Evolutionary conservation across 768 basidiomycete species (phyloP), one percentile per base, ranked within the genome.

Genomic region (Suillus fuscotomentosus): DNA sequence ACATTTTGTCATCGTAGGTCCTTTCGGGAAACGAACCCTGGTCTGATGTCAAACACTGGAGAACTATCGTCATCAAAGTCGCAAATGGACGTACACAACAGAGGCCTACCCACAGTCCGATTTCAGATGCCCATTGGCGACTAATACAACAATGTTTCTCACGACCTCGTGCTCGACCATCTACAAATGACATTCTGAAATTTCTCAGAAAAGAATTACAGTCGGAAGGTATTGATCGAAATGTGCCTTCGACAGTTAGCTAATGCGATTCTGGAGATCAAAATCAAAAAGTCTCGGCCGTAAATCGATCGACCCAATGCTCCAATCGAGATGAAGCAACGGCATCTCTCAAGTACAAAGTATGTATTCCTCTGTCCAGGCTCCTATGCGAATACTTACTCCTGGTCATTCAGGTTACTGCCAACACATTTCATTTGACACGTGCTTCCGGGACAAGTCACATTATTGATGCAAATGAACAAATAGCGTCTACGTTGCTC

Each of bases 1-100:
- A 27, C 27, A n/a, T n/a, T 36, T 31, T 27, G 2, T 42, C 5
- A 11, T 20, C 15, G 41, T 59, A 59, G 57, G 57, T 59, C 17
- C 57, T 59, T 59, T 59, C 57, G 17, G 57, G 57, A 59, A 27
- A 27, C 11, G 57, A 59, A 5, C 57, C 57, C 41, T 59, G 57
- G 57, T 24, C 41, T 59, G 57, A 59, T 42, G 17, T 59, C 17
- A 57, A 38, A 10, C 39, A 17, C 3, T 24, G 24, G 15, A 41
- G 9, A 24, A 8, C 5, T 8, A 59, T 59, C 24, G 7, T 59
- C 5, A 10, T 27, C 24, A 59, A 31, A 59, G 41, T 59, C 17
- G 24, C 17, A 27, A 11, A 27, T 10, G 57, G 57, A 15, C 17
- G 6, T 11, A 20, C 41, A 27, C 57, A 41, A 42, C 39, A 42